Evolutionary conservation across 805 yeast species (phyloP), one percentile per base, ranked within the genome.

Genomic region (Metschnikowia vanudenii): DNA sequence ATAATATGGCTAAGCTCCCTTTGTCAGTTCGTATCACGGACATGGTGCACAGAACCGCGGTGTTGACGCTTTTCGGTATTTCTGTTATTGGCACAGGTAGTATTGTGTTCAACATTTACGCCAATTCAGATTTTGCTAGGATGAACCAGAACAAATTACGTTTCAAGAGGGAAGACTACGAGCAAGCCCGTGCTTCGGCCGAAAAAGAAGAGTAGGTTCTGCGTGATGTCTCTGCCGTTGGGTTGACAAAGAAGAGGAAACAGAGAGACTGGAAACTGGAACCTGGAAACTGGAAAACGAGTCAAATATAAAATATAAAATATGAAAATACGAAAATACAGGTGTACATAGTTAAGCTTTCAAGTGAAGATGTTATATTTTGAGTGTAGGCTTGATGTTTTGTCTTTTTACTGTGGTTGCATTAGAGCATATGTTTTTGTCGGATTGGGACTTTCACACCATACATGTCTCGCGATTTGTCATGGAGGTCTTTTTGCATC

Each of bases 21-120:
- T 61, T 68, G 39, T 60, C 65, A 46, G 77, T 71, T 20, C 72
- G 76, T 59, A 64, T 68, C 32, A 71, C 77, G 41, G 77, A 72
- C 53, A 65, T 65, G 34, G 60, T 71, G 28, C 77, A 72, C 58
- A 67, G 77, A 60, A 53, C 68, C 31, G 60, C 75, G 5, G 75
- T 72, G 9, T 65, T 70, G 32, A 74, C 56, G 14, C 54, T 56
- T 34, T 49, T 56, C 24, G 76, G 76, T 2, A 62, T 71, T 54
- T 67, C 72, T 53, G 65, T 67, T 43, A 66, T 67, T 44, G 76
- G 75, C 12, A 37, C 66, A 19, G 75, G 75, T 26, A 58, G 71
- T 46, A 64, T 71, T 26, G 31, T 64, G 8, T 72, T 68, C 60
- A 73, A 73, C 55, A 46, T 73, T 24, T 73, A 65, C 58, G 67